A percentile compares a stretch with the other conserved stretches of the same genome.
Conservation (phyloP, 495 filamentous ascomycete genomes). For the Penicillium atrosanguineum region DNA sequence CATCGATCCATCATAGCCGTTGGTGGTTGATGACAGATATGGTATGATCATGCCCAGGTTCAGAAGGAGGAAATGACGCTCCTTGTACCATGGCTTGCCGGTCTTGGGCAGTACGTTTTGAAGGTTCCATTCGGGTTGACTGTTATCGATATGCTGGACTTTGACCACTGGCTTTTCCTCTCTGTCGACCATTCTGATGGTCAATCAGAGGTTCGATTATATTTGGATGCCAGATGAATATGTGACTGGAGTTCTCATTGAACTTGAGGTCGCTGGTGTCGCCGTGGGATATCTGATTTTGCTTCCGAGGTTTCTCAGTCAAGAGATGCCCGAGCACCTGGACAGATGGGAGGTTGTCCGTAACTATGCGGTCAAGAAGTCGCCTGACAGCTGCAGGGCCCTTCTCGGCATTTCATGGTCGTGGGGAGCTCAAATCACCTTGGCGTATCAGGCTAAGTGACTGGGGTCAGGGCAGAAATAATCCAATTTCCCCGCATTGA, state of each 20-base stretch:
- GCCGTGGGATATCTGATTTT: background rate
- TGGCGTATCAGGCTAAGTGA: background rate
- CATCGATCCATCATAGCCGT: constrained; percentile 28
- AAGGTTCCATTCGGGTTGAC: constrained; percentile 8
- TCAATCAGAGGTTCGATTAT: background rate
- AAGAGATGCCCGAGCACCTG: background rate
- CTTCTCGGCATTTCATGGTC: background rate
- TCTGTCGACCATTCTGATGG: background rate
- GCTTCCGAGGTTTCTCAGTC: background rate
- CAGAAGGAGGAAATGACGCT: constrained; percentile 10
- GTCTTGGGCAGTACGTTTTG: constrained; percentile 3
- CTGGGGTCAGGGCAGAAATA: background rate
- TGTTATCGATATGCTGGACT: background rate
- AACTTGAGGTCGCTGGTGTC: background rate
- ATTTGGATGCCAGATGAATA: background rate
- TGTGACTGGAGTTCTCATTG: background rate
- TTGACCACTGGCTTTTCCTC: background rate
- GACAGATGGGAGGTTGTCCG: background rate
- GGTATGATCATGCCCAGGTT: constrained; percentile 13
- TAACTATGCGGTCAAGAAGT: background rate
- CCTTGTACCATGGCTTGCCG: constrained; percentile 12
- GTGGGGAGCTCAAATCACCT: background rate
- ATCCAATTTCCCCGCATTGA: background rate
- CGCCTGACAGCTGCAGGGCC: background rate
- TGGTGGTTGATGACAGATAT: constrained; percentile 11